Conservation (phyloP, 2,329 filamentous ascomycete species). For the Didymella pomorum region DNA sequence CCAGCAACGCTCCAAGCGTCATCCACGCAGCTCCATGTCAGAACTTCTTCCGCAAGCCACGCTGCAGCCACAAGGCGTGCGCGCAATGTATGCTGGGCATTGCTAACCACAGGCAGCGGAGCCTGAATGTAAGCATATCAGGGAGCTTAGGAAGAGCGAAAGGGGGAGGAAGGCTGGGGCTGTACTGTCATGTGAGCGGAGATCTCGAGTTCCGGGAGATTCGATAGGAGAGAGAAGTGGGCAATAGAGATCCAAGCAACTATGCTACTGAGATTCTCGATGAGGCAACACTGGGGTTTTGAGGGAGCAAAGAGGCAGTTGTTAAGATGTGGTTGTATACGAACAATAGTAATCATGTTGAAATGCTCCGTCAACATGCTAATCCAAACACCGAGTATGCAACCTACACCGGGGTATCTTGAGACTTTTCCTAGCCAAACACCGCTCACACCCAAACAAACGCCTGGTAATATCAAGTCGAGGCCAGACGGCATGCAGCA, state of each 20-base stretch:
- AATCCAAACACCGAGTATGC: slow-evolving; percentile 12
- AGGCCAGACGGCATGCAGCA: not conserved
- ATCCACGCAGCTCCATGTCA: slow-evolving; percentile 2
- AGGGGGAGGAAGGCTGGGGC: not conserved
- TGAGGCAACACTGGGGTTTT: no score
- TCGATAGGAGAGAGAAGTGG: no score
- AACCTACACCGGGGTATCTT: slow-evolving; percentile 20
- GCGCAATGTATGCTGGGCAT: no score
- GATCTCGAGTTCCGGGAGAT: no score
- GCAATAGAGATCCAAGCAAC: no score
- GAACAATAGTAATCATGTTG: not conserved
- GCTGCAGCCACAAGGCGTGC: no score
- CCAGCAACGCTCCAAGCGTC: not conserved
- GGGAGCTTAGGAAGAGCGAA: not conserved
- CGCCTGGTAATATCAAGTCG: slow-evolving; percentile 4
- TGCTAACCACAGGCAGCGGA: not conserved
- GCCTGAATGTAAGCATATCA: not conserved
- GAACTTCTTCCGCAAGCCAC: not conserved
- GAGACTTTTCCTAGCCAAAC: slow-evolving; percentile 23
- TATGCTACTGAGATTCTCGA: no score
- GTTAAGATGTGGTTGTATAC: not conserved
- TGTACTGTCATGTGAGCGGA: not conserved
- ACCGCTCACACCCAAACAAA: slow-evolving; percentile 18
- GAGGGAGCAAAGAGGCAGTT: no score
- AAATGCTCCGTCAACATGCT: slow-evolving; percentile 4